A percentile compares a stretch with the other conserved stretches of the same genome.
Conservation (phyloP, 1,284 basidiomycete species). For the Trametes polyzona region DNA sequence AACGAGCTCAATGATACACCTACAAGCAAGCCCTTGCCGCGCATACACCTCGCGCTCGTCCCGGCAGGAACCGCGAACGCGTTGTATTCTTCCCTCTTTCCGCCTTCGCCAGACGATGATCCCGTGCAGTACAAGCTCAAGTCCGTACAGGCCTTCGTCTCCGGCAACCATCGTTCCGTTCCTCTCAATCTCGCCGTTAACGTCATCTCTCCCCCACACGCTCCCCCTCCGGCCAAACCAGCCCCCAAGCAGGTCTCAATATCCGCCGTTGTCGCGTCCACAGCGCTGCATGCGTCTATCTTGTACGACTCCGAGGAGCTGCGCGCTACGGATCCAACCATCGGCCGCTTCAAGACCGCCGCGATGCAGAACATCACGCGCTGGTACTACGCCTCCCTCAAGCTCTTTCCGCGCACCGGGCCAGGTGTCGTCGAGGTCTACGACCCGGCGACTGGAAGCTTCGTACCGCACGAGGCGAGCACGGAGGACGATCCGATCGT, state of each 20-base stretch:
- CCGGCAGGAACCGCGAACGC: constrained; percentile 96
- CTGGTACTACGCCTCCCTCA: constrained; percentile 73
- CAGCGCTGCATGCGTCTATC: constrained; percentile 89
- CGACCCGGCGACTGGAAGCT: constrained; percentile 52
- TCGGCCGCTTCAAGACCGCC: constrained; percentile 88
- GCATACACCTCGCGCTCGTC: constrained; percentile 55
- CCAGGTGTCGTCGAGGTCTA: constrained; percentile 60
- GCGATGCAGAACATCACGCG: constrained; percentile 74
- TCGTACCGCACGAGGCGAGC: constrained; percentile 45
- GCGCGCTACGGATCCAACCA: constrained; percentile 67
- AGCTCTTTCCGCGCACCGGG: constrained; percentile 50
- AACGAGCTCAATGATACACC: constrained; percentile 52
- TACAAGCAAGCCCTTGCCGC: constrained; percentile 17
- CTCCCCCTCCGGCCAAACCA: constrained; percentile 12
- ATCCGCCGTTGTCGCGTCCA: constrained; percentile 71
- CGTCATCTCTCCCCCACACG: constrained; percentile 44
- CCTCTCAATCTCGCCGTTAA: constrained; percentile 66
- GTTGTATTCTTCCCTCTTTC: constrained; percentile 73
- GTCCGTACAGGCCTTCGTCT: constrained; percentile 55
- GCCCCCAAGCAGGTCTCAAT: constrained; percentile 37
- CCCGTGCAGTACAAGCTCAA: constrained; percentile 50
- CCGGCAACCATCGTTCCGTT: constrained; percentile 36
- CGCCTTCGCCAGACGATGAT: constrained; percentile 36
- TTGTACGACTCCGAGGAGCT: constrained; percentile 81
- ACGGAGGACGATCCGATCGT: constrained; percentile 40